Percentiles rank a stretch among this genome's conserved stretches.
phyloP scores from a whole-genome alignment of 2,329 filamentous ascomycete genomes.

The Neofusicoccum ribis region DNA sequence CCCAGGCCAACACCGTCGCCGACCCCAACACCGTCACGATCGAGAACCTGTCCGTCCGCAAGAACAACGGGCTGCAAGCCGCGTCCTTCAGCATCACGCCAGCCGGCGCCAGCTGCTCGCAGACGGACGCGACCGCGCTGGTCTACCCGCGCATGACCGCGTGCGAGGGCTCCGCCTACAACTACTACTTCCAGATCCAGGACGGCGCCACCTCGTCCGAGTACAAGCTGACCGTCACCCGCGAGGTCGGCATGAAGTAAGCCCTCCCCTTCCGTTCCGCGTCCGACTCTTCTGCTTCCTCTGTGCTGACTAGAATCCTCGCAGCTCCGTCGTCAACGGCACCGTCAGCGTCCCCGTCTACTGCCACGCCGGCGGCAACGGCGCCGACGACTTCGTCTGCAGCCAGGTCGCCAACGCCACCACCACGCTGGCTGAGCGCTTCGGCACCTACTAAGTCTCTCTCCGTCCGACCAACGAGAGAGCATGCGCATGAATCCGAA shows the following conservation, averaged over 20 bases:
- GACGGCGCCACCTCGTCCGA: background rate
- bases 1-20: background rate
- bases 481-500: too few species aligned
- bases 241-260: constrained; percentile 10
- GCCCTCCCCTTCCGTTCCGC: too few species aligned
- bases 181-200: constrained; percentile 16
- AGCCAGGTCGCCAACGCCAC: background rate
- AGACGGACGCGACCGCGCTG: background rate
- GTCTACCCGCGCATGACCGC: background rate
- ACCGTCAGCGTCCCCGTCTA: background rate
- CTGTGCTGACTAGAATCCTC: too few species aligned
- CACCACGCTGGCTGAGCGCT: background rate
- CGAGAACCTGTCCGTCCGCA: constrained; percentile 2
- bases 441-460: background rate
- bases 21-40: constrained; percentile 1
- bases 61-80: constrained; percentile 10
- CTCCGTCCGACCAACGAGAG: too few species aligned
- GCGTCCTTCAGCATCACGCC: background rate
- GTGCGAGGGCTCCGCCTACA: background rate
- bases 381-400: constrained; percentile 8
- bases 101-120: background rate
- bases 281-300: too few species aligned
- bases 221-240: constrained; percentile 7
- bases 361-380: constrained; percentile 17
- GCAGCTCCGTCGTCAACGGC: background rate